Evolutionary conservation across 495 filamentous ascomycete genomes (phyloP), one percentile per base, ranked within the genome.

Genomic region (Penicillium mononematosum): DNA sequence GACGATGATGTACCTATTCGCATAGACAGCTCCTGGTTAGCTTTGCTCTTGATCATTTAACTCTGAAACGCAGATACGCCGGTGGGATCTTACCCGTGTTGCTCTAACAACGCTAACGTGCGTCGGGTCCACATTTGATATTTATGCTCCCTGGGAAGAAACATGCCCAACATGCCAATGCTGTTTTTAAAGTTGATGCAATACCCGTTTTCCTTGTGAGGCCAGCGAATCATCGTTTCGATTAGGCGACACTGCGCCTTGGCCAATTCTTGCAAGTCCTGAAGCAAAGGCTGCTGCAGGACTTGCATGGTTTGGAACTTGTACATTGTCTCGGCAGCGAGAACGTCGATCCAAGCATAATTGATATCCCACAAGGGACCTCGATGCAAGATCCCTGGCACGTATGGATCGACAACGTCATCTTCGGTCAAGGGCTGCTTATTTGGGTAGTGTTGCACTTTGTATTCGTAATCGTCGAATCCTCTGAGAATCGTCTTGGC

Each of bases 101-200:
- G 77, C 71, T 98, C 94, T 55, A 96, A 78, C 53, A 81, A 69
- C 16, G 87, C 91, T 67, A 94, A 81, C 70, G 91, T 93, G 64
- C 83, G 81, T 54, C 90, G 85, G 58, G 84, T 79, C 93, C 92
- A 98, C 78, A 87, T 87, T n/a, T 83, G 79, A 68, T 95, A 82
- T 65, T 77, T 84, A 24, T 73, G 60, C 29, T 96, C 88, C 53
- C 83, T 85, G 9, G 86, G 90, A 29, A 96, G 69, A 67, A 93
- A 95, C 55, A 96, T 75, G 34, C 81, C 79, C 7, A 90, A 84
- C 44, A 97, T 86, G 5, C 83, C 87, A 22, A 96, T 72, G 61
- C 82, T 85, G 44, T 91, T 87, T 58, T 96, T 92, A 58, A 88
- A 83, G 27, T 83, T 81, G 19, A 96, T 75, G 39, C 89, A 67